These are phyloP conservation scores for Mortierella sp. DNA, from an alignment of 371 early-diverging fungal genomes.

Conservation along the genomic window DNA sequence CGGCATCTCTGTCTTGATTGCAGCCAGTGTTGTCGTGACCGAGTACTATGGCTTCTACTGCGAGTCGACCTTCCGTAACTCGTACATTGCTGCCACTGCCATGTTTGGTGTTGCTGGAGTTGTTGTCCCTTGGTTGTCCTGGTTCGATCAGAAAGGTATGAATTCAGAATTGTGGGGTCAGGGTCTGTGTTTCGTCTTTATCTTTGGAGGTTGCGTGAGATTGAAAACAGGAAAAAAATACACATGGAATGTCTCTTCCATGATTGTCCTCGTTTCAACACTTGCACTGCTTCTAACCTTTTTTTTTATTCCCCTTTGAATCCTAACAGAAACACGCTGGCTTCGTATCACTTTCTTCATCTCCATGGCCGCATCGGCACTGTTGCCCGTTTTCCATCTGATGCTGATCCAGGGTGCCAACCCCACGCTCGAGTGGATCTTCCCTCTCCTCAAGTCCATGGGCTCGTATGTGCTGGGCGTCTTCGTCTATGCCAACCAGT, in stretches of 20 bases:
- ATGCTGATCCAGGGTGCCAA: constrained; percentile 62
- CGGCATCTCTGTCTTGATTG: constrained; percentile 78
- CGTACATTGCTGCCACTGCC: constrained; percentile 70
- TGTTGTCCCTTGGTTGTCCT: constrained; percentile 66
- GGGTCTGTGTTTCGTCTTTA: neutral
- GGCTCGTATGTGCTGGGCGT: constrained; percentile 72
- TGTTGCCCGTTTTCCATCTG: constrained; percentile 72
- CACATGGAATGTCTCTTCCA: neutral
- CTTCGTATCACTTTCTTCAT: constrained; percentile 75
- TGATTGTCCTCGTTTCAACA: neutral
- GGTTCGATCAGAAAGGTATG: constrained; percentile 59
- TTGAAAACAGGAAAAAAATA: neutral
- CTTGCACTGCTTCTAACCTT: neutral
- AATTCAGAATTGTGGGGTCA: neutral
- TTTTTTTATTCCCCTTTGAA: neutral
- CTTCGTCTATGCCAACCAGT: constrained; percentile 76
- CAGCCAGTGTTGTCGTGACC: constrained; percentile 71
- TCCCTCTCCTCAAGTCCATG: constrained; percentile 65
- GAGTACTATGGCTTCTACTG: constrained; percentile 81
- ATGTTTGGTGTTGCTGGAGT: constrained; percentile 71
- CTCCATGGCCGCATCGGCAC: constrained; percentile 72
- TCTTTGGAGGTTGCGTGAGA: neutral
- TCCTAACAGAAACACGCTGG: constrained; percentile 53
- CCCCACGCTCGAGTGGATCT: constrained; percentile 62
- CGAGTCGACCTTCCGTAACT: constrained; percentile 55